A percentile compares a stretch with the other conserved stretches of the same genome.
Evolutionary conservation across 768 basidiomycete species (phyloP).

Genomic region (Rhizopogon vinicolor): DNA sequence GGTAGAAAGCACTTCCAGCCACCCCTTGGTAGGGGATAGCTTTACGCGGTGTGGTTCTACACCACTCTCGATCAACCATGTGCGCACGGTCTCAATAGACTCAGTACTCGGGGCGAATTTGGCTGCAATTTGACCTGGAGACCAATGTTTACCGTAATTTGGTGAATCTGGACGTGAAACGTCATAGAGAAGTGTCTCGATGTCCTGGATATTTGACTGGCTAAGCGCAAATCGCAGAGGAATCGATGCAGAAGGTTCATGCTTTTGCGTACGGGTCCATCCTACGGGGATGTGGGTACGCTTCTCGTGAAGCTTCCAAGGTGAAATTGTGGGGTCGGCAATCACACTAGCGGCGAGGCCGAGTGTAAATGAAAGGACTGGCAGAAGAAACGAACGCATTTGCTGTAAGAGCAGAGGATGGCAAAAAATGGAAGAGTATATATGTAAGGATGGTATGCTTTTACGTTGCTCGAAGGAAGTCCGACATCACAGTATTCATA

Average conservation of each 20-base stretch:
- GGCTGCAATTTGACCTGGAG: conserved; percentile 31
- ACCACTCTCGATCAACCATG: conserved; percentile 38
- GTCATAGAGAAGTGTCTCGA: too few species aligned
- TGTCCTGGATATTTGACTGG: too few species aligned
- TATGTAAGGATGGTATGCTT: too few species aligned
- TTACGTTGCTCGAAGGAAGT: too few species aligned
- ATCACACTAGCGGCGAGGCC: conserved; percentile 1
- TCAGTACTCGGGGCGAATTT: conserved; percentile 37
- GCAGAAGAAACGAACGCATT: conserved; percentile 9
- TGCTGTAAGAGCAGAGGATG: not conserved
- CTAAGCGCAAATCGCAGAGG: too few species aligned
- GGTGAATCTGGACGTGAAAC: too few species aligned
- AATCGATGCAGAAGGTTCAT: too few species aligned
- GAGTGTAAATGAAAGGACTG: not conserved
- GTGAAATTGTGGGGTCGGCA: not conserved
- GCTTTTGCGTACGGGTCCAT: too few species aligned
- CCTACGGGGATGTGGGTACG: too few species aligned
- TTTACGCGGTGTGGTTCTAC: conserved; percentile 30
- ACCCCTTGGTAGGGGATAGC: conserved; percentile 28
- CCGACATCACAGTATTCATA: too few species aligned
- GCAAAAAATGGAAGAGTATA: not conserved
- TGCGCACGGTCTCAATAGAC: conserved; percentile 31
- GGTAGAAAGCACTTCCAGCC: conserved; percentile 37
- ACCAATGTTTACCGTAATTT: conserved; percentile 43
- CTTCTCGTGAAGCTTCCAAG: too few species aligned